Evolutionary conservation across 345 rosid genomes (phyloP).

Genomic region (Eucalyptus marginata): DNA sequence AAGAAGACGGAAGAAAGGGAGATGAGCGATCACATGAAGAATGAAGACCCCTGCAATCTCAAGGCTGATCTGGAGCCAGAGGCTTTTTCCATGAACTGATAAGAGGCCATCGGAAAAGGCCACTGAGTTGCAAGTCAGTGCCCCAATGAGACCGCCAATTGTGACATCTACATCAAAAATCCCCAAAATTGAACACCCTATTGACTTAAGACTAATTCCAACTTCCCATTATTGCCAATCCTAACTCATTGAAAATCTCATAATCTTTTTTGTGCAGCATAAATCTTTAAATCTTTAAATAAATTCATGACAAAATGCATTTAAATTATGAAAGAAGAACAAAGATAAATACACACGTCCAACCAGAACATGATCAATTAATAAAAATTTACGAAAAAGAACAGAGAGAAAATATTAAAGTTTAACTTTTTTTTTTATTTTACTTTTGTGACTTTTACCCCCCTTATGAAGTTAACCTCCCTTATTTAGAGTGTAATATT

Average conservation of each 20-base stretch:
- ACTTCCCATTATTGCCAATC: neutral
- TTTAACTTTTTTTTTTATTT: too few species aligned
- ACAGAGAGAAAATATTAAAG: too few species aligned
- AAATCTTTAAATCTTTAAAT: too few species aligned
- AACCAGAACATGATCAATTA: neutral
- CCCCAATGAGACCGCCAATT: neutral
- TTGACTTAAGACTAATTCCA: neutral
- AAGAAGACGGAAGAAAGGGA: neutral
- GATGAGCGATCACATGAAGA: too few species aligned
- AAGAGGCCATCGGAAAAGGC: neutral
- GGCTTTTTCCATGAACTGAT: neutral
- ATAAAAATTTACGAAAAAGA: too few species aligned
- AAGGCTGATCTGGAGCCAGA: neutral
- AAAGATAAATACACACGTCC: neutral
- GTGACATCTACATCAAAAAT: neutral
- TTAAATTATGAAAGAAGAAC: too few species aligned
- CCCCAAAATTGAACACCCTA: neutral
- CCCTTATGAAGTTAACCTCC: too few species aligned
- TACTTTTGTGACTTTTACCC: neutral
- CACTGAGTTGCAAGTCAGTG: neutral
- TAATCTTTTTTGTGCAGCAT: too few species aligned
- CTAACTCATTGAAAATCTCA: too few species aligned
- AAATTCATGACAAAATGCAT: too few species aligned
- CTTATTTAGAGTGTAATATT: too few species aligned
- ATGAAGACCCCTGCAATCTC: neutral